Evolutionary conservation across 306 rosid genomes (phyloP).

Genomic region (Ziziphus jujuba): DNA sequence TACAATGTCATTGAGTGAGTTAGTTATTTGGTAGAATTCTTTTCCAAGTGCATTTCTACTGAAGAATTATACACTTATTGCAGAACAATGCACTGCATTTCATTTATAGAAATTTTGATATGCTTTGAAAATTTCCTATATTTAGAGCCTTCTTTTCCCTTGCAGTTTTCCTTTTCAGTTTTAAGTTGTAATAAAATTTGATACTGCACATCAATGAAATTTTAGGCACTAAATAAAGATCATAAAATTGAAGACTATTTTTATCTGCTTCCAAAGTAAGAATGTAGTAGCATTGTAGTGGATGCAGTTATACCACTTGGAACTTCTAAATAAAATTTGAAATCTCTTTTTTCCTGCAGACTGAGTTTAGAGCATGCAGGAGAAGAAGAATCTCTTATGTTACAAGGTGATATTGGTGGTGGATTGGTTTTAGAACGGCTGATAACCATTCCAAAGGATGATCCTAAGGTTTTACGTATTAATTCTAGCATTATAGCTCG

Average conservation of each 20-base stretch:
- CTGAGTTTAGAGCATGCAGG: constrained; percentile 63
- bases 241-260: background rate
- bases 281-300: background rate
- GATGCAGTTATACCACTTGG: background rate
- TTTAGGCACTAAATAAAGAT: too few relatives aligned
- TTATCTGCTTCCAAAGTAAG: background rate
- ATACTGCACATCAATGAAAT: too few relatives aligned
- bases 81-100: too few relatives aligned
- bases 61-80: background rate
- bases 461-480: constrained; percentile 45
- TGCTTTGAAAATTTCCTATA: too few relatives aligned
- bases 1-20: constrained; percentile 70
- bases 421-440: constrained; percentile 74
- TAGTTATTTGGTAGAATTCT: background rate
- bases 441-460: constrained; percentile 54
- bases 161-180: too few relatives aligned
- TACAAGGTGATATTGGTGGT: constrained; percentile 92
- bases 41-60: background rate
- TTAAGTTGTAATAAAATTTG: too few relatives aligned
- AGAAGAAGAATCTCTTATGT: constrained; percentile 60
- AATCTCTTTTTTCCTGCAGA: constrained; percentile 41
- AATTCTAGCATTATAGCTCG: constrained; percentile 75
- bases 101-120: too few relatives aligned
- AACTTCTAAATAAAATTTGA: background rate
- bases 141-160: too few relatives aligned